These are phyloP conservation scores for Hyaloperonospora arabidopsidis DNA, from an alignment of 352 stramenopile genomes.

Conservation along the genomic window DNA sequence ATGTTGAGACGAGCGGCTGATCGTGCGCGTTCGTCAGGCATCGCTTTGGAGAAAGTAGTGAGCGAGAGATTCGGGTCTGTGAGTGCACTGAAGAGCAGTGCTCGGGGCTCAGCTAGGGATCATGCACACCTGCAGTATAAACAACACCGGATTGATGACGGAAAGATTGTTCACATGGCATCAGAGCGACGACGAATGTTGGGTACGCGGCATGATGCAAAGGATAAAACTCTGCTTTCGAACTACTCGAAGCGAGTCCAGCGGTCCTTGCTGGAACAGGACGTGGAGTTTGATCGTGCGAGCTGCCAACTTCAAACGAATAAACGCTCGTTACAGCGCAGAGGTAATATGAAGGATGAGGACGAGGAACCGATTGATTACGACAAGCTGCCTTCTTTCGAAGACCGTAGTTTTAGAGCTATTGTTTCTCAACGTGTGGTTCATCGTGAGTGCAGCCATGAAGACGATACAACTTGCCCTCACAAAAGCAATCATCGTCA, in stretches of 20 bases:
- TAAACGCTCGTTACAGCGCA: conserved; percentile 2
- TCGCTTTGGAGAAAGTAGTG: conserved; percentile 54
- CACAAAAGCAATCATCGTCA: conserved; percentile 4
- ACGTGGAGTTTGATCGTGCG: conserved; percentile 17
- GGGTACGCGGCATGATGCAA: conserved; percentile 42
- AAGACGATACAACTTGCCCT: conserved; percentile 9
- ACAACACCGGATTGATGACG: conserved; percentile 26
- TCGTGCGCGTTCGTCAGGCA: conserved; percentile 42
- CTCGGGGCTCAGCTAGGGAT: conserved; percentile 36
- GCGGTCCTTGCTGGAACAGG: conserved; percentile 37
- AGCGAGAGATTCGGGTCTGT: conserved; percentile 52
- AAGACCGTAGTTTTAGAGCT: conserved; percentile 30
- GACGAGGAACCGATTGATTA: conserved; percentile 76
- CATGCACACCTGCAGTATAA: conserved; percentile 71
- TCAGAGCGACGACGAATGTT: conserved; percentile 19
- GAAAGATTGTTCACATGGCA: conserved; percentile 5
- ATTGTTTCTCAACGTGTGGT: conserved; percentile 19
- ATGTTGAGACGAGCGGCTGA: conserved; percentile 73
- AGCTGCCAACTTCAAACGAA: conserved; percentile 1
- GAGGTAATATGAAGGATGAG: conserved; percentile 17
- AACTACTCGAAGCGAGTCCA: conserved; percentile 62
- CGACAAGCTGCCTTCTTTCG: conserved; percentile 64
- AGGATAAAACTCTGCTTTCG: conserved; percentile 50
- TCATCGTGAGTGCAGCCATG: conserved; percentile 4
- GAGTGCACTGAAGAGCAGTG: conserved; percentile 41